Base-by-base conservation (phyloP, 495 filamentous ascomycete species). In the Penicillium alfredii region DNA sequence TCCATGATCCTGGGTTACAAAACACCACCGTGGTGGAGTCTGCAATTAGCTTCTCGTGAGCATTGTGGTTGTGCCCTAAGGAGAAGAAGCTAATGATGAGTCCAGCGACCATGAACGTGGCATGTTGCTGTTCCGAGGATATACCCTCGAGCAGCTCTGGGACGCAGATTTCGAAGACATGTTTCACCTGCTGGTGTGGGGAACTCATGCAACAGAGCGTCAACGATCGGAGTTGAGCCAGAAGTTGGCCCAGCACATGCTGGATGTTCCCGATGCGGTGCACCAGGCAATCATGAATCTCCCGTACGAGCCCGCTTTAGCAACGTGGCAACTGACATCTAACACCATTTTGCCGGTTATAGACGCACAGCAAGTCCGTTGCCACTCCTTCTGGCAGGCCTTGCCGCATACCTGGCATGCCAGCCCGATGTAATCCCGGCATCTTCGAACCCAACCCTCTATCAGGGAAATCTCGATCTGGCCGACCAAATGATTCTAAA, bases 1-100 rank as follows among this genome's bases (percentile, higher is more conserved):
- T 78, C 2, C 65, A 69, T 29, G 76, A 78, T 47, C 71, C 72
- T 1, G 76, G 69, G 1, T 63, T 73, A 41, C 60, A 68, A 20
- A 78, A 78, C 48, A 78, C 76, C 4, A 68, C 72, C 0, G 67
- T 71, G 8, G 60, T 65, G 10, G 55, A 70, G 36, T 64, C 67
- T 4, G 54, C 51, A 5, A 75, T 78, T 33, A 77, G 66, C 13
- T 72, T 70, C 41, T 73, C 72, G 64, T 75, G 38, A 32, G 46
- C 19, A 69, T 30, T 61, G 44, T 11, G 30, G 1, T 16, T n/a
- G n/a, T n/a, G n/a, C n/a, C n/a, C n/a, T n/a, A n/a, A n/a, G n/a
- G n/a, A n/a, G n/a, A n/a, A n/a, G n/a, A n/a, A n/a, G n/a, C n/a
- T n/a, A n/a, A n/a, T n/a, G n/a, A n/a, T n/a, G n/a, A n/a, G 11